A percentile compares a stretch with the other conserved stretches of the same genome.
Evolutionary conservation across 352 stramenopile species (phyloP).

Genomic region (Globisporangium camurandrum): DNA sequence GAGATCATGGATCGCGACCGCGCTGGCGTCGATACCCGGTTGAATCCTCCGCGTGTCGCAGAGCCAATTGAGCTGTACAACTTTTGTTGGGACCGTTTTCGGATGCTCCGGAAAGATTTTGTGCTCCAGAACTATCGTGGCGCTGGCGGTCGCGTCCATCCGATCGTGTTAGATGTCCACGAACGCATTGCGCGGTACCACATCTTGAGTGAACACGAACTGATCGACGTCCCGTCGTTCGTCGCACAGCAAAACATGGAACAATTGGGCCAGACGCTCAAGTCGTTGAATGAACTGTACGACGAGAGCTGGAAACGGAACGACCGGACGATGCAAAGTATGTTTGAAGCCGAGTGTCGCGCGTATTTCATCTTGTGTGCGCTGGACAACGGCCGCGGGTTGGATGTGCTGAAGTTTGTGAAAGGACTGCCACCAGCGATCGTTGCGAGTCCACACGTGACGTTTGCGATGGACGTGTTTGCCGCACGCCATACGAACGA

Average conservation of each 20-base stretch:
- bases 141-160: conserved; percentile 87
- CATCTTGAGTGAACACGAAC: conserved; percentile 92
- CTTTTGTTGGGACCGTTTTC: conserved; percentile 94
- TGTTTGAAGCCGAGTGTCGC: conserved; percentile 81
- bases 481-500: conserved; percentile 79
- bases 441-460: conserved; percentile 59
- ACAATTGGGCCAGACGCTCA: conserved; percentile 82
- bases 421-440: conserved; percentile 59
- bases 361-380: conserved; percentile 85
- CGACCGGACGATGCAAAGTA: conserved; percentile 50
- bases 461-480: conserved; percentile 85
- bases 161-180: conserved; percentile 89
- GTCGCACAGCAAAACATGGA: conserved; percentile 88
- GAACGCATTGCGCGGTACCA: conserved; percentile 94
- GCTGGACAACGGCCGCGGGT: conserved; percentile 72
- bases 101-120: conserved; percentile 96
- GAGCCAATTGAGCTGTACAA: conserved; percentile 92
- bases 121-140: conserved; percentile 95
- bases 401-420: conserved; percentile 84
- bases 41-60: conserved; percentile 55
- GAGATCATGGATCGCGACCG: conserved; percentile 80
- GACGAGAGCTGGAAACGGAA: conserved; percentile 70
- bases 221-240: conserved; percentile 79
- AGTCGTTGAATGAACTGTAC: conserved; percentile 84
- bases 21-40: conserved; percentile 53